Percentiles rank a stretch among this genome's conserved stretches.
Conservation (phyloP, 1,139 yeast species). For the Saccharomycopsis phalli region DNA sequence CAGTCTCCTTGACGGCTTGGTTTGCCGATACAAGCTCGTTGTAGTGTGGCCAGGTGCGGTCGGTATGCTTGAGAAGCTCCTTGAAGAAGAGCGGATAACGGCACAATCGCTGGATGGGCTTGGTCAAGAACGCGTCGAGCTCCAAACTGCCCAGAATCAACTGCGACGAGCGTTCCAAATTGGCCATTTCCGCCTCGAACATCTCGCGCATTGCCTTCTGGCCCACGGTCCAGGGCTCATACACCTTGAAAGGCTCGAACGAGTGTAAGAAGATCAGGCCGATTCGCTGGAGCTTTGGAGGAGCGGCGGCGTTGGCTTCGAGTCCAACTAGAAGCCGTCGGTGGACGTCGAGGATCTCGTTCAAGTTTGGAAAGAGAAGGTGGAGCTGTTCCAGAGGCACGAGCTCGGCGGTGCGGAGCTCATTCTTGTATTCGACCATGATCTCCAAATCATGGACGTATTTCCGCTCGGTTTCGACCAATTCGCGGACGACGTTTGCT, state of each 20-base stretch:
- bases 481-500: slow-evolving; percentile 74
- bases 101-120: slow-evolving; percentile 92
- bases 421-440: slow-evolving; percentile 57
- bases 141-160: slow-evolving; percentile 83
- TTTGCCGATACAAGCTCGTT: slow-evolving; percentile 65
- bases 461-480: slow-evolving; percentile 83
- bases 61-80: slow-evolving; percentile 63
- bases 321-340: slow-evolving; percentile 79
- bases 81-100: slow-evolving; percentile 80
- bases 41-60: slow-evolving; percentile 44
- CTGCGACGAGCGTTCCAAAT: slow-evolving; percentile 46
- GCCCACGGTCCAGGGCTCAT: slow-evolving; percentile 85
- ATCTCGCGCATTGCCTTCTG: slow-evolving; percentile 83
- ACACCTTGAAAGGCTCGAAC: slow-evolving; percentile 68
- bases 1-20: slow-evolving; percentile 61
- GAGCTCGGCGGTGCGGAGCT: slow-evolving; percentile 54
- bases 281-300: slow-evolving; percentile 68
- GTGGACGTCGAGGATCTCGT: slow-evolving; percentile 84
- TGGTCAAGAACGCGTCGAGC: slow-evolving; percentile 77
- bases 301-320: slow-evolving; percentile 77
- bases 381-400: slow-evolving; percentile 76
- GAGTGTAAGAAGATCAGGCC: slow-evolving; percentile 84
- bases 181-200: slow-evolving; percentile 54
- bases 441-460: slow-evolving; percentile 86
- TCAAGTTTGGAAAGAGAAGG: slow-evolving; percentile 76